Base-by-base conservation (phyloP, 495 filamentous ascomycete genomes). In the Hypoxylon intermedium region DNA sequence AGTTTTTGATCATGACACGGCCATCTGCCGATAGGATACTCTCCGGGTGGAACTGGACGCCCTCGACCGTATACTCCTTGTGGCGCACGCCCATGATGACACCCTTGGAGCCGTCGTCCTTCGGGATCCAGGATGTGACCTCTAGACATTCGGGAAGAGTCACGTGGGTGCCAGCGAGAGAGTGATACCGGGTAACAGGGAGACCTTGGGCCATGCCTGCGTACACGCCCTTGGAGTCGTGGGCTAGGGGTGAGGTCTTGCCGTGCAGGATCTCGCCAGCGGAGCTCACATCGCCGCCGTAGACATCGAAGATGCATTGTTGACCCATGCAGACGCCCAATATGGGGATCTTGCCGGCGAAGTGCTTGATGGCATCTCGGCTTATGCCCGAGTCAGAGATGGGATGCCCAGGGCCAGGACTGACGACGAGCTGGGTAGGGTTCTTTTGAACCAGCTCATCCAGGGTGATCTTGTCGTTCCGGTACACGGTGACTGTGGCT, bases 261-360 rank as follows among this genome's bases (percentile, higher is more conserved):
- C 94, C 94, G 66, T 99, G 94, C 49, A 98, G 75, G 50, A 98
- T 97, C 76, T 98, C 94, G 30, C 95, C 95, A 6, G 95, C 96
- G 38, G 90, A 92, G 71, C 89, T 88, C 28, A 99, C 94, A 30
- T 88, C 84, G 52, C 94, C 94, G 46, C 94, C 94, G 70, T 94
- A 97, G 7, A 89, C 85, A 45, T 91, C 87, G 63, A 93, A 92
- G 23, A 99, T 97, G 73, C 93, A 98, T 81, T 99, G 94, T 84
- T 96, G 88, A 63, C 94, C 94, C 93, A 99, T 97, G 71, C 94
- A 99, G 13, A 99, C 94, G 16, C 94, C 94, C 28, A 99, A 85
- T n/a, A 99, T 82, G 0, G 94, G 94, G 34, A 99, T 89, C 74
- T 96, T 97, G 23, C 94, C 94, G n/a, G 88, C 85, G 72, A 98